Conservation (phyloP, 2,329 filamentous ascomycete genomes). For the Fusarium equiseti region DNA sequence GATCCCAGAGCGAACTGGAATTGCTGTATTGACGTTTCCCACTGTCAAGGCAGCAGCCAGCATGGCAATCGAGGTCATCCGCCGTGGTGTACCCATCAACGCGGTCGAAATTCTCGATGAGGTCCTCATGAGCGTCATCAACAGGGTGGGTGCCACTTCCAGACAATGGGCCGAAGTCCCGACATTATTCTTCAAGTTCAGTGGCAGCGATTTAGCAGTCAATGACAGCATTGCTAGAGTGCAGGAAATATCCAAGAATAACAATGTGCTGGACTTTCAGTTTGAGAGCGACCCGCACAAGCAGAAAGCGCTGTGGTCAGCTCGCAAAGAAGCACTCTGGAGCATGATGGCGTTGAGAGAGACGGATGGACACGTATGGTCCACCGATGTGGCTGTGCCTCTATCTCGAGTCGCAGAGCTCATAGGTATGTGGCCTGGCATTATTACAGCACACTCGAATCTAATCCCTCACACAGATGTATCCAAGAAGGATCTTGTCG, state of each 20-base stretch:
- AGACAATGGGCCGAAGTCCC: conserved; percentile 79
- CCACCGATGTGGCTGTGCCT: conserved; percentile 84
- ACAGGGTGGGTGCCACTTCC: conserved; percentile 76
- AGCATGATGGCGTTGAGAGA: conserved; percentile 76
- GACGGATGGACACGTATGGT: conserved; percentile 76
- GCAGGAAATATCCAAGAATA: conserved; percentile 40
- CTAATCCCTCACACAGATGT: conserved; percentile 63
- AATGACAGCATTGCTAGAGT: conserved; percentile 80
- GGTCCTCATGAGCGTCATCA: conserved; percentile 86
- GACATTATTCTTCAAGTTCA: conserved; percentile 87
- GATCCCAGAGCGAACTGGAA: conserved; percentile 78
- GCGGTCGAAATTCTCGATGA: conserved; percentile 91
- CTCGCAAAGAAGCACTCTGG: conserved; percentile 85
- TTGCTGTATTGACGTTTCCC: conserved; percentile 83
- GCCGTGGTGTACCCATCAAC: conserved; percentile 77
- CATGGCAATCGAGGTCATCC: conserved; percentile 79
- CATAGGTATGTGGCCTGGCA: conserved; percentile 47
- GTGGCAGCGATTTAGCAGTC: conserved; percentile 80
- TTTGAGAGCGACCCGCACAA: conserved; percentile 79
- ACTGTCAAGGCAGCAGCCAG: conserved; percentile 80
- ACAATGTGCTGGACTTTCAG: conserved; percentile 49
- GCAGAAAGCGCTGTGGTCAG: conserved; percentile 83
- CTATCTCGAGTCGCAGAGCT: conserved; percentile 80
- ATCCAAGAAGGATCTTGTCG: conserved; percentile 89
- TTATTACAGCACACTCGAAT: accelerated